phyloP scores from a whole-genome alignment of 2,329 filamentous ascomycete species.

The Aspergillus ruber region DNA sequence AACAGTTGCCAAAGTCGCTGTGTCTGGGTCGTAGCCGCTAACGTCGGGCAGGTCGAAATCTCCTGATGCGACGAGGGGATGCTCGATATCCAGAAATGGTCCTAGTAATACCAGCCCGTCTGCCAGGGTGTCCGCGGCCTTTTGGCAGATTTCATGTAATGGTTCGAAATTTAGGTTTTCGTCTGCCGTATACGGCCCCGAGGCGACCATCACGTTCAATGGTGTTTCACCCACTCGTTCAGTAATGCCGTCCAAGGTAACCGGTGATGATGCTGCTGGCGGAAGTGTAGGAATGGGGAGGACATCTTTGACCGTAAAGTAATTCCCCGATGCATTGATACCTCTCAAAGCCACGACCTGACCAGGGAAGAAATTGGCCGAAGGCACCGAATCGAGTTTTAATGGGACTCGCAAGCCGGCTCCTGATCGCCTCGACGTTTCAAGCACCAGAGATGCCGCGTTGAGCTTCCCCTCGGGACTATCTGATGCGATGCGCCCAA shows the following conservation, averaged over 20 bases:
- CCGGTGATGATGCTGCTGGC: conserved; percentile 63
- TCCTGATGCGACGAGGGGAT: conserved; percentile 75
- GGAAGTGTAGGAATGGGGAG: conserved; percentile 68
- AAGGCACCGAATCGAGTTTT: conserved; percentile 61
- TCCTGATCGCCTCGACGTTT: conserved; percentile 78
- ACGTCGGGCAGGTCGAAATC: conserved; percentile 71
- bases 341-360: conserved; percentile 85
- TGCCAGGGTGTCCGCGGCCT: conserved; percentile 65
- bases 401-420: conserved; percentile 76
- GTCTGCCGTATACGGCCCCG: conserved; percentile 87
- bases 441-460: conserved; percentile 74
- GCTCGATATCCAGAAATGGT: conserved; percentile 86
- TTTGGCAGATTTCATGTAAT: conserved; percentile 70
- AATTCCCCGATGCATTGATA: conserved; percentile 76
- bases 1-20: conserved; percentile 70
- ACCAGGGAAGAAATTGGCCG: conserved; percentile 84
- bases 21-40: conserved; percentile 64
- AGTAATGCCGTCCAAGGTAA: conserved; percentile 61
- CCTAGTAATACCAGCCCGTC: conserved; percentile 76
- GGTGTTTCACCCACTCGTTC: conserved; percentile 64
- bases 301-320: conserved; percentile 73
- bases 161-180: conserved; percentile 88
- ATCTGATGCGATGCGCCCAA: conserved; percentile 88
- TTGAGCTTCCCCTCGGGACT: conserved; percentile 79
- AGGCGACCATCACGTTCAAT: conserved; percentile 68